These are phyloP conservation scores for Calonectria pseudoreteaudii DNA, from an alignment of 2,329 filamentous ascomycete genomes.

Conservation along the genomic window DNA sequence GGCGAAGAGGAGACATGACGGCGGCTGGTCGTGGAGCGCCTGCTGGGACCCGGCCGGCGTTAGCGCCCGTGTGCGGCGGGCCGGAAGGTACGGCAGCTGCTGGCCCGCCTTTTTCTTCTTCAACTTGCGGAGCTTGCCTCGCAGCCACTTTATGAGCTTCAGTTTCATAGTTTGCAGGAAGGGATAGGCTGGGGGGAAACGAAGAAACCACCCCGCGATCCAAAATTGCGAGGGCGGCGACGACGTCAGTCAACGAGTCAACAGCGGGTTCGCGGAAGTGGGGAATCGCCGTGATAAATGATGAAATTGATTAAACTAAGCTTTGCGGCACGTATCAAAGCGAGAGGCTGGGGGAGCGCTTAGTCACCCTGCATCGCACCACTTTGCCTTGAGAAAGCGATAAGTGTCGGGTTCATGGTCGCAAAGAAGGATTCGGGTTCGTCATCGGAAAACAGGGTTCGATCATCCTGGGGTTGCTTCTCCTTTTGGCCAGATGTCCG, in stretches of 20 bases:
- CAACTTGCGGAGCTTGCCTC: neutral
- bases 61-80: neutral
- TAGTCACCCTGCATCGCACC: neutral
- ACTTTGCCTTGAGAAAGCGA: neutral
- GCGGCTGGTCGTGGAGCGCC: neutral
- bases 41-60: neutral
- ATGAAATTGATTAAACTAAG: neutral
- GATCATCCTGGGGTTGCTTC: neutral
- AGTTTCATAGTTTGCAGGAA: neutral
- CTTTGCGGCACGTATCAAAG: neutral
- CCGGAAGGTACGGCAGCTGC: neutral
- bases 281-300: neutral
- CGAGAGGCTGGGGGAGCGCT: neutral
- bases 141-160: neutral
- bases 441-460: neutral
- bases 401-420: neutral
- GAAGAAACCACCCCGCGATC: too few species aligned
- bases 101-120: neutral
- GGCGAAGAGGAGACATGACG: neutral
- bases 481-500: neutral
- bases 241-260: neutral
- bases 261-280: neutral
- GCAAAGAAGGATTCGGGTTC: neutral
- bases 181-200: too few species aligned
- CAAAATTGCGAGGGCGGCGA: neutral